phyloP scores from a whole-genome alignment of 1,284 basidiomycete genomes.

The Earliella scabrosa region DNA sequence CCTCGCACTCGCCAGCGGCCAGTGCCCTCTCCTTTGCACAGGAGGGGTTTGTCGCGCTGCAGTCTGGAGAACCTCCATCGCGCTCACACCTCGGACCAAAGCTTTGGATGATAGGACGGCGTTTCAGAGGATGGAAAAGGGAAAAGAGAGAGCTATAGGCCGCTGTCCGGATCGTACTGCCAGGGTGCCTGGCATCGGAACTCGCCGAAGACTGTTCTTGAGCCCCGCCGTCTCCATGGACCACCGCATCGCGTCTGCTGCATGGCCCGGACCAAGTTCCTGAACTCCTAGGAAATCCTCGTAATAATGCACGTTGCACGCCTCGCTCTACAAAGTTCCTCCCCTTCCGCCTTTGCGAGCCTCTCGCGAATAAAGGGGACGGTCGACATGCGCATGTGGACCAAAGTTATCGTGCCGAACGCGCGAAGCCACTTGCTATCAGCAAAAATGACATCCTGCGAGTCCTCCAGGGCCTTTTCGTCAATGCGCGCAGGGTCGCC shows the following conservation, averaged over 20 bases:
- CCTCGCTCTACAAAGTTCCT: constrained; percentile 1
- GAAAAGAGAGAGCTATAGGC: neutral
- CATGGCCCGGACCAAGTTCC: constrained; percentile 1
- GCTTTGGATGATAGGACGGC: neutral
- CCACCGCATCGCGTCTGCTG: neutral
- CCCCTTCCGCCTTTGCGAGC: neutral
- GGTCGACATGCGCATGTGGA: constrained; percentile 11
- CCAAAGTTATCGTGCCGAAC: constrained; percentile 10
- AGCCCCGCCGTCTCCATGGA: constrained; percentile 6
- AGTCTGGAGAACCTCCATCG: too few relatives aligned
- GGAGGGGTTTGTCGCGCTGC: too few relatives aligned
- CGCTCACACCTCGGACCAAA: neutral
- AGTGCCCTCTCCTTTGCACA: too few relatives aligned
- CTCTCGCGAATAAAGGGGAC: constrained; percentile 15
- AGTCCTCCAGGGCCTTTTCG: neutral
- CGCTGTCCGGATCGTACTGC: constrained; percentile 1
- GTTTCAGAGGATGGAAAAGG: neutral
- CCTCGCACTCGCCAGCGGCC: neutral
- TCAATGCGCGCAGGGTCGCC: constrained; percentile 20
- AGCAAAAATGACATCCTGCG: constrained; percentile 11
- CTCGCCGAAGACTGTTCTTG: constrained; percentile 1
- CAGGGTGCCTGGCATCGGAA: constrained; percentile 9
- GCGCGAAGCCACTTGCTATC: constrained; percentile 13
- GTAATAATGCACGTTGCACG: constrained; percentile 17
- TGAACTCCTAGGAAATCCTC: neutral